These are phyloP conservation scores for Trichoderma semiorbis DNA, from an alignment of 2,329 filamentous ascomycete genomes.

Conservation along the genomic window DNA sequence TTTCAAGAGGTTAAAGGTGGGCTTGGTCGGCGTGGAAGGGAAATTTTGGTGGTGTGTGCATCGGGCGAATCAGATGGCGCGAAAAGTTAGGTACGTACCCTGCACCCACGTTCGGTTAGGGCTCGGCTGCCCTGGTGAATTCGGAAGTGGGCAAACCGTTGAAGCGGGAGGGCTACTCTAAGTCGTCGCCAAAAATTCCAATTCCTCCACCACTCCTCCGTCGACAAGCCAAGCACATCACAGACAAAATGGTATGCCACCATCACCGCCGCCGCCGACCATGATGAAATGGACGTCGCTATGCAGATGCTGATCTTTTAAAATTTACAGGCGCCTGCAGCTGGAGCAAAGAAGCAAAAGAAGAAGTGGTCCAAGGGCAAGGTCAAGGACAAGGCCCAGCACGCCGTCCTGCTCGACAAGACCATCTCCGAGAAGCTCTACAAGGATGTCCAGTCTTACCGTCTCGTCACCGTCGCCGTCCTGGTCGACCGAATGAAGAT, in stretches of 20 bases:
- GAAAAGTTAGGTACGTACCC: constrained; percentile 30
- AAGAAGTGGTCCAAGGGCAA: constrained; percentile 53
- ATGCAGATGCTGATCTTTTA: constrained; percentile 23
- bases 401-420: constrained; percentile 99
- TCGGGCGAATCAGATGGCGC: constrained; percentile 35
- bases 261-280: constrained; percentile 13
- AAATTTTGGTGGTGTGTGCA: constrained; percentile 37
- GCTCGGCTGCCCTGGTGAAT: constrained; percentile 41
- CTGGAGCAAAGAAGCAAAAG: constrained; percentile 51
- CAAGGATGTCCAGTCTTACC: constrained; percentile 99
- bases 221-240: constrained; percentile 40
- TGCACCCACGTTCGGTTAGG: constrained; percentile 35
- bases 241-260: constrained; percentile 42
- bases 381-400: constrained; percentile 99
- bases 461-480: constrained; percentile 96
- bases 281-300: constrained; percentile 1
- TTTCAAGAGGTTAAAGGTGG: constrained; percentile 35
- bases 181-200: constrained; percentile 29
- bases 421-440: constrained; percentile 94
- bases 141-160: constrained; percentile 25
- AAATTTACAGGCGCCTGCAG: constrained; percentile 40
- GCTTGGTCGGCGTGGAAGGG: constrained; percentile 32
- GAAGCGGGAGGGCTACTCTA: constrained; percentile 31
- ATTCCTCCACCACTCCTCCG: constrained; percentile 34
- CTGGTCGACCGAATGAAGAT: constrained; percentile 99